Percentiles rank a stretch among this genome's conserved stretches.
phyloP scores from a whole-genome alignment of 2,329 filamentous ascomycete species.

The Truncatella angustata region DNA sequence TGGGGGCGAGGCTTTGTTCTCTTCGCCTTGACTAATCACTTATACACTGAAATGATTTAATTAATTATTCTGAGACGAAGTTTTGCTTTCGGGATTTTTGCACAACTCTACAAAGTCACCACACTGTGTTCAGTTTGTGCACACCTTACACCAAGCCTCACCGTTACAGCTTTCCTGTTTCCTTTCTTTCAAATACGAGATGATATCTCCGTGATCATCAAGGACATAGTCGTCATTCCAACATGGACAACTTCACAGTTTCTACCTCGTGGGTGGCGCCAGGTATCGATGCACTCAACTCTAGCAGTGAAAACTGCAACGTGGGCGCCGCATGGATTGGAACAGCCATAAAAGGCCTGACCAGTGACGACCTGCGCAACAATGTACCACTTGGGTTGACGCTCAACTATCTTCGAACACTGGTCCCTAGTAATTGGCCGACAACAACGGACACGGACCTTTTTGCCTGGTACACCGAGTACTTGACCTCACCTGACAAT shows the following conservation, averaged over 20 bases:
- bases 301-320: neutral
- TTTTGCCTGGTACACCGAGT: neutral
- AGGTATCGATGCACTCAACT: neutral
- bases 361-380: neutral
- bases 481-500: neutral
- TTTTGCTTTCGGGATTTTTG: too few relatives aligned
- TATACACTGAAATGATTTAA: too few relatives aligned
- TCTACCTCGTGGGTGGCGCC: neutral
- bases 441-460: neutral
- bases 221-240: neutral
- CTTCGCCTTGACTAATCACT: too few relatives aligned
- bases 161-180: too few relatives aligned
- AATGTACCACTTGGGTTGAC: neutral
- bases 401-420: neutral
- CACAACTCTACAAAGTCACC: too few relatives aligned
- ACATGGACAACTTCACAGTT: neutral
- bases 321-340: neutral
- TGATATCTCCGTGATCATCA: too few relatives aligned
- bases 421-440: neutral
- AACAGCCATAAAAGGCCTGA: neutral
- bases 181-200: too few relatives aligned
- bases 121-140: too few relatives aligned
- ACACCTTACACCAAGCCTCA: too few relatives aligned
- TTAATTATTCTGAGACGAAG: too few relatives aligned
- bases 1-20: too few relatives aligned